phyloP scores from a whole-genome alignment of 129 eudicot genomes.

The Dittrichia graveolens region DNA sequence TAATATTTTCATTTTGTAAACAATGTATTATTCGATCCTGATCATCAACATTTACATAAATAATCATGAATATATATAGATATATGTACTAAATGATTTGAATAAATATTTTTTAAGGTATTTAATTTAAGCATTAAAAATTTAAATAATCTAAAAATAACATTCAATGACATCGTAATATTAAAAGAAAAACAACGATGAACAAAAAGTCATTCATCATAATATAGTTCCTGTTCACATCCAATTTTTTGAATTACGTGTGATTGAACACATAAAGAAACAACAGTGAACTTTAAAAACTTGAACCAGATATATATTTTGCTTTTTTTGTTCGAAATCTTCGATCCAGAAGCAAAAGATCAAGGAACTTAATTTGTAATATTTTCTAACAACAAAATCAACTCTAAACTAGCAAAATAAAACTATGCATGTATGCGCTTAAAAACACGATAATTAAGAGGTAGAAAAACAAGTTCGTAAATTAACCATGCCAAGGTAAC shows the following conservation, averaged over 20 bases:
- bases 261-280: not conserved
- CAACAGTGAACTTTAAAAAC: not conserved
- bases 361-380: constrained; percentile 14
- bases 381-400: constrained; percentile 13
- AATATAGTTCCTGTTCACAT: too few relatives aligned
- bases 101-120: too few relatives aligned
- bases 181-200: too few relatives aligned
- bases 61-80: too few relatives aligned
- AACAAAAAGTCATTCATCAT: too few relatives aligned
- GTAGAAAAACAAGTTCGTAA: constrained; percentile 29
- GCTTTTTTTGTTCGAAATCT: not conserved
- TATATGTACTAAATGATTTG: too few relatives aligned
- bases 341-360: not conserved
- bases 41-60: too few relatives aligned
- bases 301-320: not conserved
- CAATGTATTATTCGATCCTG: too few relatives aligned
- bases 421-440: constrained; percentile 23
- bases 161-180: too few relatives aligned
- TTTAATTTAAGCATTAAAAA: too few relatives aligned
- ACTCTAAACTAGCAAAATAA: constrained; percentile 22
- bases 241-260: not conserved
- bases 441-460: constrained; percentile 20
- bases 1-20: too few relatives aligned
- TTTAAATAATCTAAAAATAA: too few relatives aligned
- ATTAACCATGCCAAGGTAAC: constrained; percentile 56